These are phyloP conservation scores for Diutina ranongensis DNA, from an alignment of 1,139 yeast genomes.

Conservation along the genomic window DNA sequence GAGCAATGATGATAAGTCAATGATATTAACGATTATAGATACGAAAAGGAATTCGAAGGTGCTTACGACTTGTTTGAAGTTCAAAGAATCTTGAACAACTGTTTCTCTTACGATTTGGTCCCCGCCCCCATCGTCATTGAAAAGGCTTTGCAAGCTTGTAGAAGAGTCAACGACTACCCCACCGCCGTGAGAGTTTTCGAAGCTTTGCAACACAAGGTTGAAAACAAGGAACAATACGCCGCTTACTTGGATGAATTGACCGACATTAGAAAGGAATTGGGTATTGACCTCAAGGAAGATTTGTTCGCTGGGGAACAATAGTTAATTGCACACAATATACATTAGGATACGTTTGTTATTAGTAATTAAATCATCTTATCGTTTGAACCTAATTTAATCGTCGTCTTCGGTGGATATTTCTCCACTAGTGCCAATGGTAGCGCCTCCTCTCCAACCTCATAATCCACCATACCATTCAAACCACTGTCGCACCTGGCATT, in stretches of 20 bases:
- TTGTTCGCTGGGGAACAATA: constrained; percentile 33
- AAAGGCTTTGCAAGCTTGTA: constrained; percentile 94
- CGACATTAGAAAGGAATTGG: constrained; percentile 84
- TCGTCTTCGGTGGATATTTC: not conserved
- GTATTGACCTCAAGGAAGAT: constrained; percentile 89
- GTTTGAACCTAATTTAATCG: too few relatives aligned
- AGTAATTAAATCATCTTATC: too few relatives aligned
- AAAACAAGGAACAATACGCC: constrained; percentile 82
- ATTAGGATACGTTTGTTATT: too few relatives aligned
- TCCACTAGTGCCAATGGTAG: too few relatives aligned
- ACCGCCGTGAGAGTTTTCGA: constrained; percentile 98
- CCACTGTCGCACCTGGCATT: too few relatives aligned
- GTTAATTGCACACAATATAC: not conserved
- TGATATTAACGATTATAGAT: constrained; percentile 37
- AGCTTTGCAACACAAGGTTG: constrained; percentile 90
- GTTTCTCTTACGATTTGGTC: constrained; percentile 95
- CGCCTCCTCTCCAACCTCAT: not conserved
- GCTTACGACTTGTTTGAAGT: constrained; percentile 98
- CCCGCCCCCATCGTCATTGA: constrained; percentile 96
- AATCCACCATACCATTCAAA: too few relatives aligned
- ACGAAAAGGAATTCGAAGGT: constrained; percentile 93
- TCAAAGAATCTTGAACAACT: constrained; percentile 80
- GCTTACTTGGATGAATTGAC: constrained; percentile 94
- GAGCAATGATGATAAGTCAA: not conserved
- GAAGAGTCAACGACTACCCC: constrained; percentile 98